Conservation (phyloP, 371 early-diverging fungal species). For the Rhizopus microsporus region DNA sequence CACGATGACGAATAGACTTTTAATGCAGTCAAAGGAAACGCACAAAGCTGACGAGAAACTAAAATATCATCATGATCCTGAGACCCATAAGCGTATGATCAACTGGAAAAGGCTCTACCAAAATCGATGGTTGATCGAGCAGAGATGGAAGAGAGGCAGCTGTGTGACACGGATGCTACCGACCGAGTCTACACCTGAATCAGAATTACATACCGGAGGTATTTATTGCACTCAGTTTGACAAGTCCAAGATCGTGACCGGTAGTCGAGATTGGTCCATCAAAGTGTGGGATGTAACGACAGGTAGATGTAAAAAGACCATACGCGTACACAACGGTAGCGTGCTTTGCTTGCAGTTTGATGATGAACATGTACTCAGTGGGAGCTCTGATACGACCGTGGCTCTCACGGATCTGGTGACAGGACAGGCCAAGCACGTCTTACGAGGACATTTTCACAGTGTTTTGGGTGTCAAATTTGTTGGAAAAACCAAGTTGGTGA, state of each 20-base stretch:
- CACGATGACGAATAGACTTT: constrained; percentile 37
- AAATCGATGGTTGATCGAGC: constrained; percentile 36
- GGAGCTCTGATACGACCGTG: constrained; percentile 87
- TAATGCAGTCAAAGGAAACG: constrained; percentile 3
- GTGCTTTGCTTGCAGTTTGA: constrained; percentile 92
- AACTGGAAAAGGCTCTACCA: constrained; percentile 40
- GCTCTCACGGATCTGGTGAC: constrained; percentile 83
- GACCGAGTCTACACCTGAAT: constrained; percentile 49
- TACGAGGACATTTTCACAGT: constrained; percentile 71
- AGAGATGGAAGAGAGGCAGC: constrained; percentile 34
- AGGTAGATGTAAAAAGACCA: constrained; percentile 60
- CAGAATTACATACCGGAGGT: constrained; percentile 82
- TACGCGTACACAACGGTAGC: constrained; percentile 85
- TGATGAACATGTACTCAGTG: constrained; percentile 78
- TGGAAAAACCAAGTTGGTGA: constrained; percentile 70
- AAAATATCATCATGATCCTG: constrained; percentile 53
- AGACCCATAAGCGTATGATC: constrained; percentile 31
- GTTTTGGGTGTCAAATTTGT: constrained; percentile 80
- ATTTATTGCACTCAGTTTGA: constrained; percentile 96
- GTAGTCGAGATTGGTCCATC: constrained; percentile 91
- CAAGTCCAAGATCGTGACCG: constrained; percentile 78
- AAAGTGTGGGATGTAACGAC: constrained; percentile 77
- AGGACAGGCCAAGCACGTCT: constrained; percentile 5
- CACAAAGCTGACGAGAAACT: constrained; percentile 71
- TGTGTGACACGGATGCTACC: constrained; percentile 46